Evolutionary conservation across 495 filamentous ascomycete species (phyloP), one percentile per base, ranked within the genome.

Genomic region (Lasiosphaeria hispida): DNA sequence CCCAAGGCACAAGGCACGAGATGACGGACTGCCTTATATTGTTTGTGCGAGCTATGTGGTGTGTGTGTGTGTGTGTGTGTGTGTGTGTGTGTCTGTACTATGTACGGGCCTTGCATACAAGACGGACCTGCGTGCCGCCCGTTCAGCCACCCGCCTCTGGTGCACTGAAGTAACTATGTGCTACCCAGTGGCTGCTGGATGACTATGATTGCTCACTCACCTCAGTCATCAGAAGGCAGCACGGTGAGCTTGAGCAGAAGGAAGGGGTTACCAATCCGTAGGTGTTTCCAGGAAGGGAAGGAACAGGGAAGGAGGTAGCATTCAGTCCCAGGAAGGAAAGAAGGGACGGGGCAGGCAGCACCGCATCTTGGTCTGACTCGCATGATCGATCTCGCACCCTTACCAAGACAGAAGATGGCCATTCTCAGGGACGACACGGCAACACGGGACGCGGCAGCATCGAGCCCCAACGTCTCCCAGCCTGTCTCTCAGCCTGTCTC

Each of bases 391-490:
- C 55, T 55, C n/a, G 44, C 54, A 48, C 47, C 18, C 44, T 40
- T 55, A 7, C 10, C 17, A 9, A 36, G n/a, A 48, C 14, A 48
- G 41, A 39, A 30, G 15, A 41, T 35, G 40, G 33, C n/a, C 45
- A 47, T 19, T 30, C 43, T 48, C 62, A 57, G 53, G 55, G 39
- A 39, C 49, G 33, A 18, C 48, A 51, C 64, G 61, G 61, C 49
- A 37, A 33, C 48, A 54, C 64, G 61, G 61, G 47, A 60, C 15
- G 55, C 64, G 18, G 64, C 64, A 57, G 58, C 64, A 58, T 67
- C 55, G 53, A 53, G 50, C 17, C 10, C 33, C 23, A 34, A 35
- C 43, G 43, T 47, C 34, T 49, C 47, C 14, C 47, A 49, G 23
- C n/a, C 47, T 33, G 23, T 33, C 47, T 36, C 23, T n/a, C 44